Evolutionary conservation across 805 yeast genomes (phyloP), one percentile per base, ranked within the genome.

Genomic region (Geotrichum ghanense): DNA sequence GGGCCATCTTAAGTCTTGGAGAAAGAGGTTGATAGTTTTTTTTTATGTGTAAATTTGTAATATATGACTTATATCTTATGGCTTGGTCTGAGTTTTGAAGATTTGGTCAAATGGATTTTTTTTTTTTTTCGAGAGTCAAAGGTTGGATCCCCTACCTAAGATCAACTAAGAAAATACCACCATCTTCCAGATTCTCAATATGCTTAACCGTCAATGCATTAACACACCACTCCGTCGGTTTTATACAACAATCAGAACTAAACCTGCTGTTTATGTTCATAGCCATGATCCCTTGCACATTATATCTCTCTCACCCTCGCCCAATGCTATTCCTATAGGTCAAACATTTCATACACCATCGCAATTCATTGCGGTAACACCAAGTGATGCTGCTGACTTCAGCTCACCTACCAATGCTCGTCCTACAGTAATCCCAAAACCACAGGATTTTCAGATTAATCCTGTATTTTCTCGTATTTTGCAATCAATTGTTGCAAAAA

Each of bases 271-370:
- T 10, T 31, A 31, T 31, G 5, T 31, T 31, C 37, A 31, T 31
- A n/a, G 5, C 5, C 5, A 6, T 10, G 37, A 31, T 5, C 37
- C 37, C 5, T n/a, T 31, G 12, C 17, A 31, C 31, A 20, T 6
- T 42, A 49, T 57, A 3, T 50, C 61, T 22, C 42, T 59, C n/a
- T 49, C 59, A 12, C 43, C 48, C 16, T 42, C 44, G 10, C 55
- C 55, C 3, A 39, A 19, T 12, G 59, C 58, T 7, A 42, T 50
- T n/a, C 49, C 58, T 1, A 31, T 61, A 21, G 66, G 65, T 14
- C 25, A 47, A 1, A 54, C 58, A 39, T 52, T 55, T 24, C 14
- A 22, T 5, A 12, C 12, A 12, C 26, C 47, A 39, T 37, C 41
- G 24, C 12, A 42, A 23, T 31, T 43, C 47, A 12, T 31, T 34